Conservation (phyloP, 2,329 filamentous ascomycete species). For the Neospermospora avenae region DNA sequence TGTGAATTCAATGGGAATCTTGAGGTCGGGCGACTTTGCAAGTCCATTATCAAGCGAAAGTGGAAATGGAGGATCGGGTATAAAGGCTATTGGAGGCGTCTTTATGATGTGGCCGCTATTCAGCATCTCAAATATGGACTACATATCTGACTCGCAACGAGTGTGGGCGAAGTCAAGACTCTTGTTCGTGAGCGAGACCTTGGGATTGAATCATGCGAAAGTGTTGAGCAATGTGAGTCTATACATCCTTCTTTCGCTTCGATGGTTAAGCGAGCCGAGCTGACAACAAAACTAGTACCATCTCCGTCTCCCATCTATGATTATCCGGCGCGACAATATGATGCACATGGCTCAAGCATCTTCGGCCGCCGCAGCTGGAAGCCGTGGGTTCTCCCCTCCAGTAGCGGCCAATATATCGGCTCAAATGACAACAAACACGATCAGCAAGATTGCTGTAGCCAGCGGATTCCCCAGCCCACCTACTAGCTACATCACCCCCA, state of each 20-base stretch:
- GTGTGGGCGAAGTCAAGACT: slow-evolving; percentile 53
- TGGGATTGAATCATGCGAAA: slow-evolving; percentile 57
- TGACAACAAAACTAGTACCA: slow-evolving; percentile 43
- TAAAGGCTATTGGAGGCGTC: slow-evolving; percentile 55
- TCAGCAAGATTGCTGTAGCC: slow-evolving; percentile 5
- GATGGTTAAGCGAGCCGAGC: not conserved
- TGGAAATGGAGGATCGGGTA: slow-evolving; percentile 34
- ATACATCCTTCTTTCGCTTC: not conserved
- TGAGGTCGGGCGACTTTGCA: slow-evolving; percentile 37
- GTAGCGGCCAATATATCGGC: slow-evolving; percentile 5
- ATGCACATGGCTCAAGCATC: slow-evolving; percentile 18
- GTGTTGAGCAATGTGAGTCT: slow-evolving; percentile 50
- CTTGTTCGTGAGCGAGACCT: slow-evolving; percentile 50
- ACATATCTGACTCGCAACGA: slow-evolving; percentile 55
- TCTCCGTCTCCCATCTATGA: slow-evolving; percentile 59
- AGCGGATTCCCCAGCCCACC: not conserved
- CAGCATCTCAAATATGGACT: slow-evolving; percentile 54
- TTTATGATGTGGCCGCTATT: slow-evolving; percentile 58
- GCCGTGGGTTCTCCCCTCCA: slow-evolving; percentile 12
- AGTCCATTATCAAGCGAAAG: slow-evolving; percentile 50
- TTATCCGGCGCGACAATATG: slow-evolving; percentile 42
- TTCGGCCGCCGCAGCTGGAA: slow-evolving; percentile 7
- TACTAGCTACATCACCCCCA: not conserved
- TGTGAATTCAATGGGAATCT: slow-evolving; percentile 38
- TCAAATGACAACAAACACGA: slow-evolving; percentile 6